Evolutionary conservation across 2,329 filamentous ascomycete species (phyloP).

Genomic region (Fusarium sp.): DNA sequence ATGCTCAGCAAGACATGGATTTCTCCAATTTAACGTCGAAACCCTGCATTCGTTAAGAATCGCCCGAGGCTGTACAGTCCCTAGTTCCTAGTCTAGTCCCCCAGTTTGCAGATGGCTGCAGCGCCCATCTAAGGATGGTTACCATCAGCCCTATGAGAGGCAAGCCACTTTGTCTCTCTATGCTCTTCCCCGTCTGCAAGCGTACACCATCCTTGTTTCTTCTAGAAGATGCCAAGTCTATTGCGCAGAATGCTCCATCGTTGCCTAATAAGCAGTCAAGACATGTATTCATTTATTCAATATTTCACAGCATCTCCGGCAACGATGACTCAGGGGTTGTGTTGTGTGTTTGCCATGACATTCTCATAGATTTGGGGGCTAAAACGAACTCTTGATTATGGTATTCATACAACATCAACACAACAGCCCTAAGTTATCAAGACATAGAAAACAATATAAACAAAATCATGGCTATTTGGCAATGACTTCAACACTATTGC

Average conservation of each 20-base stretch:
- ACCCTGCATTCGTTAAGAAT: conserved; percentile 16
- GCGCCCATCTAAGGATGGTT: conserved; percentile 8
- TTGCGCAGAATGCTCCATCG: conserved; percentile 8
- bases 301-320: neutral
- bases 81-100: conserved; percentile 14
- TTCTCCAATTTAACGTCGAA: conserved; percentile 10
- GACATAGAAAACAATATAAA: conserved; percentile 23
- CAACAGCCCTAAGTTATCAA: conserved; percentile 7
- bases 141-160: conserved; percentile 31
- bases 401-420: conserved; percentile 29
- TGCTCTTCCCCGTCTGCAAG: conserved; percentile 7
- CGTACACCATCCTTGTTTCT: conserved; percentile 25
- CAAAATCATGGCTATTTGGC: conserved; percentile 7
- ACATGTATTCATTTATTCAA: conserved; percentile 2
- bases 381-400: conserved; percentile 2
- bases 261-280: conserved; percentile 26
- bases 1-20: neutral
- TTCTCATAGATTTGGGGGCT: neutral
- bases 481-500: conserved; percentile 11
- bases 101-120: conserved; percentile 15
- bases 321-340: neutral
- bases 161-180: conserved; percentile 5
- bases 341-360: too few species aligned
- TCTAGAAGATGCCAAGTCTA: conserved; percentile 30
- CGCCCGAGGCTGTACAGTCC: conserved; percentile 37